A percentile compares a stretch with the other conserved stretches of the same genome.
Evolutionary conservation across 306 rosid species (phyloP).

Genomic region (Quercus bicolor): DNA sequence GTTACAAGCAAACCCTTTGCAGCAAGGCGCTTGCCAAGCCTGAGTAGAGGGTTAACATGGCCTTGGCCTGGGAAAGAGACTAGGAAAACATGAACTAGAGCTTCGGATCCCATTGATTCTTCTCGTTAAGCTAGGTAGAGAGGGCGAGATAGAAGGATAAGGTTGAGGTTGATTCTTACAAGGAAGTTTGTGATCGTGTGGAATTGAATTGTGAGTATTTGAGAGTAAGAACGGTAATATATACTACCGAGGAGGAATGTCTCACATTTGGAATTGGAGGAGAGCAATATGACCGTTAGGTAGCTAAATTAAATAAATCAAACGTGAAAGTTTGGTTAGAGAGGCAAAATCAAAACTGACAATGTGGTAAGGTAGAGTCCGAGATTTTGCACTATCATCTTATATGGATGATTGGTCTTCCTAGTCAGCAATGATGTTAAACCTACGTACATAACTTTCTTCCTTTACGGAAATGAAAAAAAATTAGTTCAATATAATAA

Average conservation of each 20-base stretch:
- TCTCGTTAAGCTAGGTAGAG: background rate
- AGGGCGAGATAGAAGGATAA: background rate
- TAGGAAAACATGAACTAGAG: constrained; percentile 37
- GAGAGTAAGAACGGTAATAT: background rate
- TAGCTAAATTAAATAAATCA: background rate
- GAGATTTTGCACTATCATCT: no score
- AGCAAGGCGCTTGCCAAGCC: constrained; percentile 61
- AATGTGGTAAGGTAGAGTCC: background rate
- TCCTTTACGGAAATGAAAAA: no score
- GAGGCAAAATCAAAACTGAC: background rate
- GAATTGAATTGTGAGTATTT: background rate
- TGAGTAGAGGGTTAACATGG: constrained; percentile 69
- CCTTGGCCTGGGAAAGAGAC: constrained; percentile 70
- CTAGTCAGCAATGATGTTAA: no score
- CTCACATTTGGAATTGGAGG: background rate
- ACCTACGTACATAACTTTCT: no score
- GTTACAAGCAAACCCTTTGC: constrained; percentile 59
- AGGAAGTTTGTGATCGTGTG: background rate
- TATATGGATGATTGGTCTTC: no score
- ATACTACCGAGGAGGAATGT: background rate
- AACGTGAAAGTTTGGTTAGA: background rate
- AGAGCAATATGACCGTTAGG: constrained; percentile 3
- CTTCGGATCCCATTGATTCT: constrained; percentile 34
- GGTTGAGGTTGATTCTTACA: background rate
- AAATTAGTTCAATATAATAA: no score